Conservation (phyloP, 2,329 filamentous ascomycete species). For the Lachnellula suecica region DNA sequence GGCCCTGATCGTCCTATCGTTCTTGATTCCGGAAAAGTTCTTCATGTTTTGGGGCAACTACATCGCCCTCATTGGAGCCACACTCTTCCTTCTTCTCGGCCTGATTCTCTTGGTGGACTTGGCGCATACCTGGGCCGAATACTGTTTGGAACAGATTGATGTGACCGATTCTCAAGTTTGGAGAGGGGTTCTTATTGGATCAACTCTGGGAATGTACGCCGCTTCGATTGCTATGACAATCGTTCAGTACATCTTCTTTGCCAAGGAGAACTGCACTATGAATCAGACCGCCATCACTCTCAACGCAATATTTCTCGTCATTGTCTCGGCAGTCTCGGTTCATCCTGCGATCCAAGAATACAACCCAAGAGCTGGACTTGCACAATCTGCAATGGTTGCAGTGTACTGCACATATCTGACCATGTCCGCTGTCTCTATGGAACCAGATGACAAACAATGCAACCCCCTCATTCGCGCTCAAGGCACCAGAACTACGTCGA, state of each 20-base stretch:
- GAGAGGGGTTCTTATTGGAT: constrained; percentile 86
- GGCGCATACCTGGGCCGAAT: constrained; percentile 95
- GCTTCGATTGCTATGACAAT: constrained; percentile 91
- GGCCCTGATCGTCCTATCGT: constrained; percentile 82
- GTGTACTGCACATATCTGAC: constrained; percentile 99
- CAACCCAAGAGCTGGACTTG: constrained; percentile 90
- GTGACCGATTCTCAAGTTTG: constrained; percentile 80
- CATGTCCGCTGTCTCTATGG: constrained; percentile 98
- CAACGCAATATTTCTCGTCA: constrained; percentile 81
- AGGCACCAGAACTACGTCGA: constrained; percentile 84
- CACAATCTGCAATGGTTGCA: constrained; percentile 96
- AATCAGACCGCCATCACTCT: constrained; percentile 95
- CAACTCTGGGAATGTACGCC: constrained; percentile 90
- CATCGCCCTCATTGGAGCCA: constrained; percentile 81
- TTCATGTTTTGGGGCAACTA: constrained; percentile 97
- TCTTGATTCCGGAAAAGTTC: constrained; percentile 92
- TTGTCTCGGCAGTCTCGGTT: constrained; percentile 80
- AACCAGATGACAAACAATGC: constrained; percentile 90
- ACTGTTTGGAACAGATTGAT: constrained; percentile 92
- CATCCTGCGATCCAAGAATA: constrained; percentile 87
- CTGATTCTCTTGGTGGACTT: constrained; percentile 91
- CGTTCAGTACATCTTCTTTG: constrained; percentile 97
- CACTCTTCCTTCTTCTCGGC: constrained; percentile 90
- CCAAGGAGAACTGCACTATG: constrained; percentile 78
- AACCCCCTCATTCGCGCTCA: constrained; percentile 87